A percentile compares a stretch with the other conserved stretches of the same genome.
Conservation (phyloP, 2,329 filamentous ascomycete species). For the Sporothrix luriei region DNA sequence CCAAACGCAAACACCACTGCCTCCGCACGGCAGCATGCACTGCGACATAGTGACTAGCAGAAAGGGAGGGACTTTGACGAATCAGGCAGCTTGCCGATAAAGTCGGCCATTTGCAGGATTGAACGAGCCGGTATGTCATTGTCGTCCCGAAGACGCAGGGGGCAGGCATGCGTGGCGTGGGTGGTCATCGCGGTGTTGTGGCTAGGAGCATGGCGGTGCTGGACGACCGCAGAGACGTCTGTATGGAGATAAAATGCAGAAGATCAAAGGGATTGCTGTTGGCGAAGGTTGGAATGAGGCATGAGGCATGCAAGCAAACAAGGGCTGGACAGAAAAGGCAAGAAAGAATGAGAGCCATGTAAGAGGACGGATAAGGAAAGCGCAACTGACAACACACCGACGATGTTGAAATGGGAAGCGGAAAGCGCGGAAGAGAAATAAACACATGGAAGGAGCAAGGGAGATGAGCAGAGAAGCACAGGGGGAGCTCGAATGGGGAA, state of each 20-base stretch:
- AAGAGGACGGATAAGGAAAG: neutral
- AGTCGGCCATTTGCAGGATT: slow-evolving; percentile 2
- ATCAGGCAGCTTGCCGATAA: slow-evolving; percentile 28
- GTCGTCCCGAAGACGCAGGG: slow-evolving; percentile 9
- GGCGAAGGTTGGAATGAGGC: too few species aligned
- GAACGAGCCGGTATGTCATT: neutral
- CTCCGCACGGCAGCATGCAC: slow-evolving; percentile 10
- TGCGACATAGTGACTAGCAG: neutral
- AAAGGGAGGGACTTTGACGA: neutral
- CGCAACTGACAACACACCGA: neutral
- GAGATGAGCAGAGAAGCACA: neutral
- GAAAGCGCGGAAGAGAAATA: slow-evolving; percentile 14
- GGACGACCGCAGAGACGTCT: neutral
- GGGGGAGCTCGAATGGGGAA: neutral
- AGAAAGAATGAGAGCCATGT: neutral
- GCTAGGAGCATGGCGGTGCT: neutral
- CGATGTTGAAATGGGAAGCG: neutral
- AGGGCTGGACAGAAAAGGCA: neutral
- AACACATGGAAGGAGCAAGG: neutral
- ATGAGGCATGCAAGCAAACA: neutral
- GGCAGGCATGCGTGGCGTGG: neutral
- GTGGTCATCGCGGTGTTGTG: neutral
- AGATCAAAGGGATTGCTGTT: neutral
- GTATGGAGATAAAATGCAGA: slow-evolving; percentile 1
- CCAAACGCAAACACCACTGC: neutral